A percentile compares a stretch with the other conserved stretches of the same genome.
phyloP scores from a whole-genome alignment of 2,329 filamentous ascomycete species.

The Talaromyces sp. region DNA sequence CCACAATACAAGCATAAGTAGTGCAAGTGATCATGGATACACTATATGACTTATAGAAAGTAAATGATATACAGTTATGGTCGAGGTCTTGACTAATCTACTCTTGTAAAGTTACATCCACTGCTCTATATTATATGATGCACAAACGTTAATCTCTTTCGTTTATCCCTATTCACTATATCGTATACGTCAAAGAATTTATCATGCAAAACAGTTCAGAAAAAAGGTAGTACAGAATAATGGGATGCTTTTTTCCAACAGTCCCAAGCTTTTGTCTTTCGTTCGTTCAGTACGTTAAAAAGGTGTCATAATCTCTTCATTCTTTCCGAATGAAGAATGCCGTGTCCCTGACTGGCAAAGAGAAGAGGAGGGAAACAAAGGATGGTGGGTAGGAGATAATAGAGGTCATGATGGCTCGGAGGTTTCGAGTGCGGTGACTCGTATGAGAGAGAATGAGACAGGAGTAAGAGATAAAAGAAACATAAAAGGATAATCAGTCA shows the following conservation, averaged over 20 bases:
- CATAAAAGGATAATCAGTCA: neutral
- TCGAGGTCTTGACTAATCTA: no score
- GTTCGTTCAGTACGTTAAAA: neutral
- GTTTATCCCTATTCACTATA: neutral
- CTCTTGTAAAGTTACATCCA: no score
- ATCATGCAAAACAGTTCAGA: constrained; percentile 3
- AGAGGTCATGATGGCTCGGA: neutral
- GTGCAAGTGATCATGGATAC: no score
- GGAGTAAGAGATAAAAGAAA: neutral
- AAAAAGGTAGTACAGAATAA: neutral
- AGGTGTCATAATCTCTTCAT: neutral
- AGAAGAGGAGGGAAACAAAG: neutral
- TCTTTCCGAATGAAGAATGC: neutral
- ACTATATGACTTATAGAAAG: no score
- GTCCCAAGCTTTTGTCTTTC: neutral
- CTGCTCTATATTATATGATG: no score
- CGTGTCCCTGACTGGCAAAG: neutral
- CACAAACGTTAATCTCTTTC: neutral
- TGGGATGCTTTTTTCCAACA: neutral
- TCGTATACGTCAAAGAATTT: neutral
- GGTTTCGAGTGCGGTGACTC: neutral
- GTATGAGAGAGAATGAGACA: neutral
- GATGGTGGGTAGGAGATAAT: neutral
- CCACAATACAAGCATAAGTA: no score
- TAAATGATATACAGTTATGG: no score